Evolutionary conservation across 2,329 filamentous ascomycete genomes (phyloP).

Genomic region (Neofusicoccum sp.): DNA sequence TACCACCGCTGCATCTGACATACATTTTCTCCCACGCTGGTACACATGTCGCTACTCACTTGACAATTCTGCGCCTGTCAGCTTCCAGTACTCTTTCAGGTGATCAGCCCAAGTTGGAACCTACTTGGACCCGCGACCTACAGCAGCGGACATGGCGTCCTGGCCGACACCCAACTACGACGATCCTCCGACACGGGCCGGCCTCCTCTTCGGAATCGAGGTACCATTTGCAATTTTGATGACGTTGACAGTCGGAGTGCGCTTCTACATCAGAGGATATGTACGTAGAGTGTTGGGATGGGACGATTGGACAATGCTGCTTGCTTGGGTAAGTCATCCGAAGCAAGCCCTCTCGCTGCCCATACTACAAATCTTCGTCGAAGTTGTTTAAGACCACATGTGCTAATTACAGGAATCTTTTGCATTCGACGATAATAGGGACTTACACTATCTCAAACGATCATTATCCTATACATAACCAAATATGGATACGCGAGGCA

Average conservation of each 20-base stretch:
- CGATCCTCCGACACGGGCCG: constrained; percentile 25
- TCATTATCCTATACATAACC: constrained; percentile 28
- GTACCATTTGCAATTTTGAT: constrained; percentile 26
- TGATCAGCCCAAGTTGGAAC: no score
- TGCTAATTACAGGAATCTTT: no score
- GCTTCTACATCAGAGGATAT: constrained; percentile 29
- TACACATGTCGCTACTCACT: neutral
- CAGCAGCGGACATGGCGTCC: neutral
- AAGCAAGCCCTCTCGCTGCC: neutral
- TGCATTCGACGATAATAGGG: neutral
- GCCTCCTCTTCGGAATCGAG: constrained; percentile 26
- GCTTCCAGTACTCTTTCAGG: no score
- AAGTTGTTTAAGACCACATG: neutral
- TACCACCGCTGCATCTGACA: no score
- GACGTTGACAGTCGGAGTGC: neutral
- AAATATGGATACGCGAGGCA: constrained; percentile 30
- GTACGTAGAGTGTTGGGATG: constrained; percentile 27
- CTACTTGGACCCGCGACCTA: neutral
- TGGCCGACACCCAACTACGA: constrained; percentile 32
- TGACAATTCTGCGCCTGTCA: no score
- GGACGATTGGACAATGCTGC: constrained; percentile 30
- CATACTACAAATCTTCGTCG: neutral
- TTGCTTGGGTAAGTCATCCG: constrained; percentile 23
- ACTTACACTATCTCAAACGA: constrained; percentile 20
- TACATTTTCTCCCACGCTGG: no score